Evolutionary conservation across 805 yeast genomes (phyloP).

Genomic region (Metschnikowia sp.): DNA sequence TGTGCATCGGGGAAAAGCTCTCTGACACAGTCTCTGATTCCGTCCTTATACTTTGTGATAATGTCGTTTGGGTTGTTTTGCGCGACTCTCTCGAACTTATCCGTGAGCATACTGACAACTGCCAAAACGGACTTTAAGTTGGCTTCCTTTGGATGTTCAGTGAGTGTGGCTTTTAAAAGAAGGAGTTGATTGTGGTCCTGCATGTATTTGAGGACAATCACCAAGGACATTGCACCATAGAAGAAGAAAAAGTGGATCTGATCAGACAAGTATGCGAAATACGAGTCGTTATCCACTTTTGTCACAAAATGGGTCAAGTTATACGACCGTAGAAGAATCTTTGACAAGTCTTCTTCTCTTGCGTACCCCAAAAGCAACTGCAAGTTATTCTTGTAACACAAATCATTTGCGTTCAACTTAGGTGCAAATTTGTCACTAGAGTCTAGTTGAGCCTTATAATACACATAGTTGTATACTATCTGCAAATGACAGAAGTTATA

Average conservation of each 20-base stretch:
- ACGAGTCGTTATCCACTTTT: constrained; percentile 46
- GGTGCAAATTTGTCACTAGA: neutral
- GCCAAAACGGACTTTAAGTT: constrained; percentile 6
- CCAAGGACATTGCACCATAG: constrained; percentile 37
- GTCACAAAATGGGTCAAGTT: constrained; percentile 41
- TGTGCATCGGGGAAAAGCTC: constrained; percentile 8
- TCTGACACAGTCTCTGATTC: constrained; percentile 13
- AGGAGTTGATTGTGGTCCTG: constrained; percentile 9
- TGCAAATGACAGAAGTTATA: constrained; percentile 59
- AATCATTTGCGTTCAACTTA: neutral
- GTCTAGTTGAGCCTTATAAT: constrained; percentile 6
- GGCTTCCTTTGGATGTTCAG: neutral
- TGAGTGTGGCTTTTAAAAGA: constrained; percentile 1
- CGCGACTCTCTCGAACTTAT: constrained; percentile 29
- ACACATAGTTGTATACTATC: constrained; percentile 42
- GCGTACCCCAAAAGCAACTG: constrained; percentile 22
- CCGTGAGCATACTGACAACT: constrained; percentile 22
- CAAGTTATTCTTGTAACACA: constrained; percentile 22
- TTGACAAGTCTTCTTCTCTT: constrained; percentile 26
- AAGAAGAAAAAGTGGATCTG: constrained; percentile 56
- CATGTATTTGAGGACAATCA: constrained; percentile 22
- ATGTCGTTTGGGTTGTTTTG: constrained; percentile 28
- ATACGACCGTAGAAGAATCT: constrained; percentile 40
- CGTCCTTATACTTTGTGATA: constrained; percentile 27
- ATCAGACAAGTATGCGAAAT: constrained; percentile 69